These are phyloP conservation scores for Aspergillus bertholletiae DNA, from an alignment of 495 filamentous ascomycete genomes.

Conservation along the genomic window DNA sequence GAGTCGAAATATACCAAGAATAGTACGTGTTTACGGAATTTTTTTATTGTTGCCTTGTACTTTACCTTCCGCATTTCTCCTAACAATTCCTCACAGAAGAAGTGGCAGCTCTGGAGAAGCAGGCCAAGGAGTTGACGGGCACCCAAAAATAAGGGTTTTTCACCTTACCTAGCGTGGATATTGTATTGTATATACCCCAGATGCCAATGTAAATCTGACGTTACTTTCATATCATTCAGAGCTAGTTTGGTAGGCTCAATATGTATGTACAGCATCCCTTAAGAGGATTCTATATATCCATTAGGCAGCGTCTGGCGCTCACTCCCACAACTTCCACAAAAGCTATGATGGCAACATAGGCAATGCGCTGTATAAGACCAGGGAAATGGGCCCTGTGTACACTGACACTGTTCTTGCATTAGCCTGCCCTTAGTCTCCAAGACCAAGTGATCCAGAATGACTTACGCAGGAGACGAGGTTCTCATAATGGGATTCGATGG, in stretches of 20 bases:
- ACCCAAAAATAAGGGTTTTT: constrained; percentile 23
- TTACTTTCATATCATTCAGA: neutral
- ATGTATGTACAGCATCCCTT: neutral
- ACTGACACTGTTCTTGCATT: constrained; percentile 7
- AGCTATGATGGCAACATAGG: constrained; percentile 3
- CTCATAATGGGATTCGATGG: neutral
- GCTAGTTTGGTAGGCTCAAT: neutral
- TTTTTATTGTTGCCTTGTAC: neutral
- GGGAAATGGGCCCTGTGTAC: constrained; percentile 1
- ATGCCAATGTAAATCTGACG: neutral
- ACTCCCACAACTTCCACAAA: constrained; percentile 2
- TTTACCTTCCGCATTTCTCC: neutral
- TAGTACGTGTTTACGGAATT: constrained; percentile 29
- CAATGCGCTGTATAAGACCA: constrained; percentile 3
- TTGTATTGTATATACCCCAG: constrained; percentile 17
- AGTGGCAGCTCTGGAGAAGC: constrained; percentile 38
- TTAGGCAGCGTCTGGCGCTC: neutral
- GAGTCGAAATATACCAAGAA: constrained; percentile 63
- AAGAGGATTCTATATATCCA: neutral
- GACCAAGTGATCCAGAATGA: neutral
- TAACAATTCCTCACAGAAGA: constrained; percentile 28
- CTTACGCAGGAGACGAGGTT: constrained; percentile 5
- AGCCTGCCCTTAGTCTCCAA: neutral
- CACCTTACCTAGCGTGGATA: neutral
- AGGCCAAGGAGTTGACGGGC: constrained; percentile 36